A percentile compares a stretch with the other conserved stretches of the same genome.
These are phyloP conservation scores for Tolypocladium tropicale DNA, from an alignment of 2,329 filamentous ascomycete genomes.

Conservation along the genomic window DNA sequence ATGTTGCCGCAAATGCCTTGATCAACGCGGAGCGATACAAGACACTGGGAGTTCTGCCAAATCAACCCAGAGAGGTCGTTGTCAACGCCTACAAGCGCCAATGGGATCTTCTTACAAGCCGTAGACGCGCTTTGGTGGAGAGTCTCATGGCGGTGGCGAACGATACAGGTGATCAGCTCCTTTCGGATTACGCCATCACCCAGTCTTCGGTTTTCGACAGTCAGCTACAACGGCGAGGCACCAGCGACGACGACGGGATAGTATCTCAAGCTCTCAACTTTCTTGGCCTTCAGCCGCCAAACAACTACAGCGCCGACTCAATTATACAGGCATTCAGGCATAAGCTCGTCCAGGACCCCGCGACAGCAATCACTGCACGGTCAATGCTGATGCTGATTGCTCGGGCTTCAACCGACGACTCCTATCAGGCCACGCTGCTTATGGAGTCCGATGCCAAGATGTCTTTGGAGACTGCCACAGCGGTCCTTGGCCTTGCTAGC, in stretches of 20 bases:
- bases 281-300: slow-evolving; percentile 23
- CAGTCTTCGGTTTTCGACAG: slow-evolving; percentile 30
- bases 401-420: slow-evolving; percentile 20
- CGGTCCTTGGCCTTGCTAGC: slow-evolving; percentile 17
- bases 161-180: slow-evolving; percentile 21
- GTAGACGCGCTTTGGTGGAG: slow-evolving; percentile 19
- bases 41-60: slow-evolving; percentile 25
- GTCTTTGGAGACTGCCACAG: slow-evolving; percentile 22
- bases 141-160: slow-evolving; percentile 23
- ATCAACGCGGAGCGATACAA: slow-evolving; percentile 23
- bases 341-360: slow-evolving; percentile 21
- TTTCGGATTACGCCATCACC: slow-evolving; percentile 25
- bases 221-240: slow-evolving; percentile 17
- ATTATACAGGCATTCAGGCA: slow-evolving; percentile 23
- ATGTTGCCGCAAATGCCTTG: slow-evolving; percentile 14
- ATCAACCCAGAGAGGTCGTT: slow-evolving; percentile 22
- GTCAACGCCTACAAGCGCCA: slow-evolving; percentile 30
- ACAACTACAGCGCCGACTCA: slow-evolving; percentile 22
- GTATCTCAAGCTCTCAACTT: slow-evolving; percentile 22
- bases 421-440: slow-evolving; percentile 20
- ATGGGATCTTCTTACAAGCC: slow-evolving; percentile 23
- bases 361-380: slow-evolving; percentile 18
- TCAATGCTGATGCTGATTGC: slow-evolving; percentile 24
- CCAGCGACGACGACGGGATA: slow-evolving; percentile 18
- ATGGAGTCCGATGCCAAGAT: slow-evolving; percentile 25